A percentile compares a stretch with the other conserved stretches of the same genome.
These are phyloP conservation scores for Lactarius hengduanensis DNA, from an alignment of 768 basidiomycete species.

Conservation along the genomic window DNA sequence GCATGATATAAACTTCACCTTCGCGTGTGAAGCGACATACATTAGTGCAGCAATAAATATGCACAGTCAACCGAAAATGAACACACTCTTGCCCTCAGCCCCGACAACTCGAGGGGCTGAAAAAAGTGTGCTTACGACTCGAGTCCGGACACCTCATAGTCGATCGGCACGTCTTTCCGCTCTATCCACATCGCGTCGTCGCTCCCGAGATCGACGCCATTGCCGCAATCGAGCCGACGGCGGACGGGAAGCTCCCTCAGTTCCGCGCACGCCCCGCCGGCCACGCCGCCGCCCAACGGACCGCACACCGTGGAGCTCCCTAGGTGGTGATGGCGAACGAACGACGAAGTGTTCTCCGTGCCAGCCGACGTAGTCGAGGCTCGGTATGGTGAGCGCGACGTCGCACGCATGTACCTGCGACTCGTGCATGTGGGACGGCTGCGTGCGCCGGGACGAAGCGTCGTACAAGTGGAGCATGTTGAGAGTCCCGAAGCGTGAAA, in stretches of 20 bases:
- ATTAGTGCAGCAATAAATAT: neutral
- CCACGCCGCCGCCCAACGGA: slow-evolving; percentile 19
- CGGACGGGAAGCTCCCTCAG: slow-evolving; percentile 61
- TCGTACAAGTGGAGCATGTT: slow-evolving; percentile 61
- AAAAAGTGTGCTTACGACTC: slow-evolving; percentile 35
- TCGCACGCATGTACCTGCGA: slow-evolving; percentile 49
- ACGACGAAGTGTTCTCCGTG: slow-evolving; percentile 71
- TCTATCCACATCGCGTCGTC: slow-evolving; percentile 66
- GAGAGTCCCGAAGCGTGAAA: slow-evolving; percentile 48
- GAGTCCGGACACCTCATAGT: slow-evolving; percentile 63
- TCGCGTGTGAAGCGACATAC: neutral
- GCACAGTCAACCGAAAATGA: neutral
- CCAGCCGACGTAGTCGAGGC: slow-evolving; percentile 69
- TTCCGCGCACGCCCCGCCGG: slow-evolving; percentile 35
- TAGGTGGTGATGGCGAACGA: slow-evolving; percentile 37
- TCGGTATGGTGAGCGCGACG: slow-evolving; percentile 50
- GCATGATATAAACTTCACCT: neutral
- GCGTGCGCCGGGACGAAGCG: slow-evolving; percentile 47
- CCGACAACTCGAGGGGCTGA: too few species aligned
- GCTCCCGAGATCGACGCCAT: slow-evolving; percentile 61
- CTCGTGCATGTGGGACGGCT: slow-evolving; percentile 56
- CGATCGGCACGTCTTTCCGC: slow-evolving; percentile 73
- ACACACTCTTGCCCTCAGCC: neutral
- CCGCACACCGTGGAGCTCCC: neutral
- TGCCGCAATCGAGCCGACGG: slow-evolving; percentile 59